A percentile compares a stretch with the other conserved stretches of the same genome.
phyloP scores from a whole-genome alignment of 2,329 filamentous ascomycete genomes.

The Cordyceps pruinosa region DNA sequence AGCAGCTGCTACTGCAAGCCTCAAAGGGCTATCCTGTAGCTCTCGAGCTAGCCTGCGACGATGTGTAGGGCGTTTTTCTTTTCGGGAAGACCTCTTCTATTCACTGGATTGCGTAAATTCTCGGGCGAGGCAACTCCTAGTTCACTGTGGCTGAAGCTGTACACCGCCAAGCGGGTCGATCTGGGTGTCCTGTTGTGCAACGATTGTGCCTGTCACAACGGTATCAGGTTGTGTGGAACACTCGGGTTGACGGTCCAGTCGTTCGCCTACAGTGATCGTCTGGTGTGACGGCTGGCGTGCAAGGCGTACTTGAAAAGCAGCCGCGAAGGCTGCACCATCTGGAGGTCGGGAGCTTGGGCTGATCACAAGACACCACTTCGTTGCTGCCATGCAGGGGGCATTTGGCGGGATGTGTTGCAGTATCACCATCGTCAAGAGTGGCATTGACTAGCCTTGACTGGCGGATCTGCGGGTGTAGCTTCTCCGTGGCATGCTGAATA shows the following conservation, averaged over 20 bases:
- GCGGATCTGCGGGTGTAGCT: neutral
- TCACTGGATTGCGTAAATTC: neutral
- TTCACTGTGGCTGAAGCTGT: neutral
- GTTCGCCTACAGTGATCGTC: neutral
- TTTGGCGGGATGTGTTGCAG: neutral
- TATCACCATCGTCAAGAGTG: neutral
- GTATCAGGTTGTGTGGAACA: neutral
- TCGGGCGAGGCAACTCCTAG: neutral
- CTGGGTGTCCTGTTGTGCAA: neutral
- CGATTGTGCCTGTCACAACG: neutral
- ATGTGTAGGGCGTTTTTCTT: no score
- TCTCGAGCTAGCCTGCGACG: neutral
- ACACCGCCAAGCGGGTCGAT: neutral
- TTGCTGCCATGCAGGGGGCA: neutral
- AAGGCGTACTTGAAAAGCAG: neutral
- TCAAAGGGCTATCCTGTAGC: neutral
- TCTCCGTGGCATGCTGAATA: neutral
- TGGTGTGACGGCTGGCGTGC: neutral
- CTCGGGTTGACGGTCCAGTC: neutral
- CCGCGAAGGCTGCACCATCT: neutral
- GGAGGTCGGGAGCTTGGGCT: neutral
- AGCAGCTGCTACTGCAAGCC: neutral
- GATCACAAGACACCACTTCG: neutral
- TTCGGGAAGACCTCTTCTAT: no score
- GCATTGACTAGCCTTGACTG: neutral